Evolutionary conservation across 106 monocot species (phyloP).

Genomic region (Posidonia australis): DNA sequence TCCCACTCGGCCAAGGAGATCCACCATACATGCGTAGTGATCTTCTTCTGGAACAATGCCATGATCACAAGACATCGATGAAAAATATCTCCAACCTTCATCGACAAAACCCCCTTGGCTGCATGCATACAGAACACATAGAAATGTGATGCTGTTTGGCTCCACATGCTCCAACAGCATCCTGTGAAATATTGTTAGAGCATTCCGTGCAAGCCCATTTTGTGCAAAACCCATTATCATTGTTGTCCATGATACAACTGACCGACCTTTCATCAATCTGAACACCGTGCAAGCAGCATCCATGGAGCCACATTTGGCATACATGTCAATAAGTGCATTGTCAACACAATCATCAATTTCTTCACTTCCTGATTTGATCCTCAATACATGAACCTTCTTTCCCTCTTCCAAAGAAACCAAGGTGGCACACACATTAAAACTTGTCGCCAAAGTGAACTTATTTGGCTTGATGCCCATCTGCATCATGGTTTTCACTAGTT

Average conservation of each 20-base stretch:
- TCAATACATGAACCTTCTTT: conserved; percentile 47
- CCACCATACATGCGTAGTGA: conserved; percentile 77
- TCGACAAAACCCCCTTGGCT: conserved; percentile 65
- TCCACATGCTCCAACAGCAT: conserved; percentile 29
- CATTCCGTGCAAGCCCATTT: conserved; percentile 45
- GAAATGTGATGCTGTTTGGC: conserved; percentile 61
- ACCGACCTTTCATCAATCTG: conserved; percentile 27
- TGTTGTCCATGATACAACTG: conserved; percentile 68
- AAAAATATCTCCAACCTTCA: conserved; percentile 52
- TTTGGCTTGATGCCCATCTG: conserved; percentile 44
- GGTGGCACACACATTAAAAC: conserved; percentile 48
- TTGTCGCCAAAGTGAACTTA: conserved; percentile 53
- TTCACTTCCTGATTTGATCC: conserved; percentile 42
- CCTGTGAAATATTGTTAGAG: conserved; percentile 30
- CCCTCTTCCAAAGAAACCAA: conserved; percentile 47
- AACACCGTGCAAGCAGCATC: conserved; percentile 37
- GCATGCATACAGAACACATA: conserved; percentile 67
- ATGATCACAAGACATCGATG: conserved; percentile 37
- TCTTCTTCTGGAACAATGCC: conserved; percentile 51
- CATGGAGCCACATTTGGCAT: conserved; percentile 61
- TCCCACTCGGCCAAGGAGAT: conserved; percentile 61
- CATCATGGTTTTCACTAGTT: conserved; percentile 38
- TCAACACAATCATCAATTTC: conserved; percentile 54
- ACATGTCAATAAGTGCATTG: conserved; percentile 79
- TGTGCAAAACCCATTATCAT: conserved; percentile 75